A percentile compares a stretch with the other conserved stretches of the same genome.
These are phyloP conservation scores for Candida sanyaensis DNA, from an alignment of 1,139 yeast species.

Conservation along the genomic window DNA sequence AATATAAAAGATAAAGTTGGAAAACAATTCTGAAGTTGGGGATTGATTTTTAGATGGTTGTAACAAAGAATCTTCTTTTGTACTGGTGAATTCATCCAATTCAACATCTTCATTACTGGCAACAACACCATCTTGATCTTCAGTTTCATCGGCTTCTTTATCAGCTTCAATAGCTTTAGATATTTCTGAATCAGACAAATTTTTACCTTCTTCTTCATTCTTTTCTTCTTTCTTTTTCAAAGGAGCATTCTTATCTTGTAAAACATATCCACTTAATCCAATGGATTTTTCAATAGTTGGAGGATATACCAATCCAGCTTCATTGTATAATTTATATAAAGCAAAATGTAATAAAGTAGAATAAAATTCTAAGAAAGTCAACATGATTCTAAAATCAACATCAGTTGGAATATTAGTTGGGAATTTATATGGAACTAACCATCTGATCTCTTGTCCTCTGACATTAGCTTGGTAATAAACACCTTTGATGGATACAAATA, in stretches of 20 bases:
- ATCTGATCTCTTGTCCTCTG: slow-evolving; percentile 88
- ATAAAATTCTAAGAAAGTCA: slow-evolving; percentile 93
- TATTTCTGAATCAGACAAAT: slow-evolving; percentile 46
- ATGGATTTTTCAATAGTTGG: slow-evolving; percentile 88
- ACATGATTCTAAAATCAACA: slow-evolving; percentile 95
- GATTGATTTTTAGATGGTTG: slow-evolving; percentile 75
- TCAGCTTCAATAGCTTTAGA: slow-evolving; percentile 56
- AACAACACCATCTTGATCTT: slow-evolving; percentile 40
- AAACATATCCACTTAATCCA: slow-evolving; percentile 80
- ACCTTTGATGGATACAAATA: slow-evolving; percentile 96
- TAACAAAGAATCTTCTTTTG: slow-evolving; percentile 71
- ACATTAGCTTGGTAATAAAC: slow-evolving; percentile 91
- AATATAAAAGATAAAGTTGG: slow-evolving; percentile 76
- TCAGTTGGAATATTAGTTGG: slow-evolving; percentile 95
- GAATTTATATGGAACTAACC: slow-evolving; percentile 97
- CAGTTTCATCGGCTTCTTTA: slow-evolving; percentile 31
- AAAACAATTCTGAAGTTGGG: slow-evolving; percentile 64
- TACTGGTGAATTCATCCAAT: slow-evolving; percentile 70
- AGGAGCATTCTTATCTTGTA: slow-evolving; percentile 40
- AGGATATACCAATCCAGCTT: slow-evolving; percentile 84
- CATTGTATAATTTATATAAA: slow-evolving; percentile 81
- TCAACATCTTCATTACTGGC: slow-evolving; percentile 44
- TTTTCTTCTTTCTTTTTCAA: slow-evolving; percentile 23
- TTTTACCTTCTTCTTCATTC: slow-evolving; percentile 36
- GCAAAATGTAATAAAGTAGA: slow-evolving; percentile 89